Conservation (phyloP, 2,329 filamentous ascomycete species). For the Penicillium thymicola region DNA sequence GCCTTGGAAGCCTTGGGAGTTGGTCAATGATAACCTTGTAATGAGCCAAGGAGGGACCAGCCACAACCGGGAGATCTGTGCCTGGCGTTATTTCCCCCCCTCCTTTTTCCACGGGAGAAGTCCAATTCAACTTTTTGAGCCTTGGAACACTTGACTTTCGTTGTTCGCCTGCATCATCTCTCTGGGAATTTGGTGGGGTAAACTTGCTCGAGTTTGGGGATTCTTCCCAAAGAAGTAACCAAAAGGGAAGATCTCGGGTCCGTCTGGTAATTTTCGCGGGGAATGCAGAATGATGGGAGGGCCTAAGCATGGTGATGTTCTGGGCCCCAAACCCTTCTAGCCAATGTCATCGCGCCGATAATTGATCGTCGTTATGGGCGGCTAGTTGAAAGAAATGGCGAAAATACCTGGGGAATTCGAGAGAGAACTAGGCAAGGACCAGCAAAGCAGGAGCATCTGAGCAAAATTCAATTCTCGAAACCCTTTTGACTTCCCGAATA, state of each 20-base stretch:
- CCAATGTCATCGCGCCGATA: background rate
- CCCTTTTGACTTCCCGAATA: background rate
- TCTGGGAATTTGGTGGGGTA: slow-evolving; percentile 2
- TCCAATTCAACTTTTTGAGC: background rate
- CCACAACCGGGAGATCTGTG: slow-evolving; percentile 8
- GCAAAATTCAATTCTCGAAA: background rate
- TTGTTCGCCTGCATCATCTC: background rate
- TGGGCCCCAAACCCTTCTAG: background rate
- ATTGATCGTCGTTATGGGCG: slow-evolving; percentile 9
- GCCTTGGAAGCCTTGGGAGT: background rate
- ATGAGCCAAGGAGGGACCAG: background rate
- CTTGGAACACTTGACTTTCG: background rate
- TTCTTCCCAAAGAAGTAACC: background rate
- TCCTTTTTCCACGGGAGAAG: background rate
- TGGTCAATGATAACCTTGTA: background rate
- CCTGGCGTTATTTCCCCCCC: background rate
- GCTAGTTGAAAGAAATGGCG: background rate
- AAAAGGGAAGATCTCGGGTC: background rate
- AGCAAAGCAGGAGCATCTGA: background rate
- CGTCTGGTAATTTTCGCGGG: slow-evolving; percentile 2
- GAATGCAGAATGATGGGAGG: slow-evolving; percentile 4
- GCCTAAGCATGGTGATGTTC: slow-evolving; percentile 3
- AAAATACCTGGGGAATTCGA: background rate
- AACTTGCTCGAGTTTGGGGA: slow-evolving; percentile 1
- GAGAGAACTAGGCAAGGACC: background rate